Percentiles rank a stretch among this genome's conserved stretches.
Conservation (phyloP, 2,329 filamentous ascomycete genomes). For the Cordyceps fumosorosea region DNA sequence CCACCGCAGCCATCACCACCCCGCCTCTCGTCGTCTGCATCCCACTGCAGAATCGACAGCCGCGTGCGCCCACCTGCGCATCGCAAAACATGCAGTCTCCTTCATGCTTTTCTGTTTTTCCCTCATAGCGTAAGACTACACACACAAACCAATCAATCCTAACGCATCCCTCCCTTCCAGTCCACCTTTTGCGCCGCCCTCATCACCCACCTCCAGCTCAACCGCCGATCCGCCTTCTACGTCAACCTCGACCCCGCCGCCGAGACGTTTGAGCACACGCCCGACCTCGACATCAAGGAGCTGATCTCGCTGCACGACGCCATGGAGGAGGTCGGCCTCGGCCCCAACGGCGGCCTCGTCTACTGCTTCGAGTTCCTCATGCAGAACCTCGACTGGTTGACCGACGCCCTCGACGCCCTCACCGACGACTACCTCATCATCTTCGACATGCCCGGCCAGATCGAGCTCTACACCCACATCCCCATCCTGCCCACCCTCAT, state of each 20-base stretch:
- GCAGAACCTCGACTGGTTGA: constrained; percentile 88
- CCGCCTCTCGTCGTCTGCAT: not conserved
- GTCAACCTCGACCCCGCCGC: constrained; percentile 97
- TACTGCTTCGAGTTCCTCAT: constrained; percentile 96
- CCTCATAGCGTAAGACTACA: not conserved
- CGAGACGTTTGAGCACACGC: constrained; percentile 83
- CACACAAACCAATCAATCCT: not conserved
- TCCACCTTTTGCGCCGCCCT: constrained; percentile 92
- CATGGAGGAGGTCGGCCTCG: constrained; percentile 89
- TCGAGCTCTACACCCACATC: constrained; percentile 96
- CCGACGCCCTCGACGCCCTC: constrained; percentile 73
- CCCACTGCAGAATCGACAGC: not conserved
- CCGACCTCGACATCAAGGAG: constrained; percentile 92
- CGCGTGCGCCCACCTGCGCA: not conserved
- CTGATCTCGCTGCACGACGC: constrained; percentile 90
- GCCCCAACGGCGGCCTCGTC: constrained; percentile 87
- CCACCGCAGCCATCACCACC: not conserved
- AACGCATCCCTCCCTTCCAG: constrained; percentile 29
- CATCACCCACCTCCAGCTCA: constrained; percentile 86
- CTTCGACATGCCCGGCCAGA: constrained; percentile 98
- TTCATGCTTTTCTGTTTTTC: not conserved
- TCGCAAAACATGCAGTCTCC: not conserved
- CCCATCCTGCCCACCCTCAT: constrained; percentile 83
- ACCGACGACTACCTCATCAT: constrained; percentile 96
- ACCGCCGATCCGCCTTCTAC: constrained; percentile 91